These are phyloP conservation scores for Venturia aucupariae DNA, from an alignment of 2,329 filamentous ascomycete species.

Conservation along the genomic window DNA sequence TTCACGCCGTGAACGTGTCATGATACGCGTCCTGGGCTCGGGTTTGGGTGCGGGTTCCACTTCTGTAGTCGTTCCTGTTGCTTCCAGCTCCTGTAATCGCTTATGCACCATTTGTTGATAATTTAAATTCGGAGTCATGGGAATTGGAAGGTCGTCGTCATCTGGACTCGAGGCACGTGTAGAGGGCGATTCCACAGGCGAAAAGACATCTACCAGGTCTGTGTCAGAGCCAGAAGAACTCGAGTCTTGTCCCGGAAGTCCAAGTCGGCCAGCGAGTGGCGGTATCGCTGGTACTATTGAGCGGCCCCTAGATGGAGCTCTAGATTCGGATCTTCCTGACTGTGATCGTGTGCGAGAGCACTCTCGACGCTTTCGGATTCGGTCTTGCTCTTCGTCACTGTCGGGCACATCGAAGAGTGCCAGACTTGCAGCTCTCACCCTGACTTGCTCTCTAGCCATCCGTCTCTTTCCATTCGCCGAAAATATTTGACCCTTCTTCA, in stretches of 20 bases:
- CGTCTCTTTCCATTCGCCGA: not conserved
- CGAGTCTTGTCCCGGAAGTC: not conserved
- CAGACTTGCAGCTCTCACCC: not conserved
- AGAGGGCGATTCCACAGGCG: not conserved
- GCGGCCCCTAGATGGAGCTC: not conserved
- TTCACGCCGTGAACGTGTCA: not conserved
- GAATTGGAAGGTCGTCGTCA: not conserved
- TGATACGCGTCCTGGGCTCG: not conserved
- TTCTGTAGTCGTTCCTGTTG: not conserved
- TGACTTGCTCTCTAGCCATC: not conserved
- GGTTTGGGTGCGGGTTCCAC: not conserved
- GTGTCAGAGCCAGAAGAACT: constrained; percentile 2
- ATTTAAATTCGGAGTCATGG: not conserved
- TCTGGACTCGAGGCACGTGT: constrained; percentile 2
- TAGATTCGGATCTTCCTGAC: not conserved
- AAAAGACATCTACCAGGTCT: not conserved
- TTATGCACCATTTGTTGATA: not conserved
- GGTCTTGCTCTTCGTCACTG: constrained; percentile 1
- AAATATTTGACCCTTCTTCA: constrained; percentile 6
- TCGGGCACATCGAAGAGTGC: not conserved
- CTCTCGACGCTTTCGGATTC: not conserved
- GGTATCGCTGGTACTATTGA: not conserved
- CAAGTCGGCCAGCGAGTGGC: not conserved
- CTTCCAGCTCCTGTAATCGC: not conserved
- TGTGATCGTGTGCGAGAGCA: not conserved